These are phyloP conservation scores for Lipomyces chichibuensis DNA, from an alignment of 805 yeast species.

Conservation along the genomic window DNA sequence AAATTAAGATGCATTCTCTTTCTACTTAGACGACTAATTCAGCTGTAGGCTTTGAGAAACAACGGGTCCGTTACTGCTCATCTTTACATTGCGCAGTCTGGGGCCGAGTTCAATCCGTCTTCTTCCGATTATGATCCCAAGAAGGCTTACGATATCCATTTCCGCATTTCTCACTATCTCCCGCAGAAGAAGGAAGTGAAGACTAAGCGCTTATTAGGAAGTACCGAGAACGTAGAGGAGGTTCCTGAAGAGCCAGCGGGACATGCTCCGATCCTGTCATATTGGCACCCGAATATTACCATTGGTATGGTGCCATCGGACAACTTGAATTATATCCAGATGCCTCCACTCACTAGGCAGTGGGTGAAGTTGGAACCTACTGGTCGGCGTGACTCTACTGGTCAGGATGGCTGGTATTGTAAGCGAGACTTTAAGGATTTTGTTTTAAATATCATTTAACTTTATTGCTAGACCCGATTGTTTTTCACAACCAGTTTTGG, in stretches of 20 bases:
- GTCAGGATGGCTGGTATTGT: conserved; percentile 43
- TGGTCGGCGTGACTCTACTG: conserved; percentile 41
- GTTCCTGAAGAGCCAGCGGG: conserved; percentile 28
- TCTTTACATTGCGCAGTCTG: conserved; percentile 37
- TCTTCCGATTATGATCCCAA: conserved; percentile 33
- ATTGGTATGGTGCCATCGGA: conserved; percentile 40
- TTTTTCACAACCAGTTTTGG: conserved; percentile 50
- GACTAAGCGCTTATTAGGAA: conserved; percentile 43
- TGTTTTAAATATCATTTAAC: not conserved
- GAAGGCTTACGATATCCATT: conserved; percentile 32
- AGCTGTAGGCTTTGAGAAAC: conserved; percentile 29
- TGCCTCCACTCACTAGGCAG: conserved; percentile 40
- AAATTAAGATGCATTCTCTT: not conserved
- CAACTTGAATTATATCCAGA: conserved; percentile 34
- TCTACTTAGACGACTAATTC: not conserved
- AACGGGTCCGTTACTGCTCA: conserved; percentile 48
- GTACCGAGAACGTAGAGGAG: conserved; percentile 34
- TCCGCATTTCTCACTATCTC: conserved; percentile 40
- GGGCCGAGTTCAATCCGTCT: conserved; percentile 27
- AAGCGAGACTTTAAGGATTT: conserved; percentile 1
- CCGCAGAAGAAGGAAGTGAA: conserved; percentile 41
- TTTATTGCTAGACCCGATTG: conserved; percentile 40
- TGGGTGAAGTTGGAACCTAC: conserved; percentile 41
- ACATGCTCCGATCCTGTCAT: conserved; percentile 38
- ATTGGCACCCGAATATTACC: conserved; percentile 48